Percentiles rank a stretch among this genome's conserved stretches.
phyloP scores from a whole-genome alignment of 2,329 filamentous ascomycete genomes.

The Exophiala calicioides region DNA sequence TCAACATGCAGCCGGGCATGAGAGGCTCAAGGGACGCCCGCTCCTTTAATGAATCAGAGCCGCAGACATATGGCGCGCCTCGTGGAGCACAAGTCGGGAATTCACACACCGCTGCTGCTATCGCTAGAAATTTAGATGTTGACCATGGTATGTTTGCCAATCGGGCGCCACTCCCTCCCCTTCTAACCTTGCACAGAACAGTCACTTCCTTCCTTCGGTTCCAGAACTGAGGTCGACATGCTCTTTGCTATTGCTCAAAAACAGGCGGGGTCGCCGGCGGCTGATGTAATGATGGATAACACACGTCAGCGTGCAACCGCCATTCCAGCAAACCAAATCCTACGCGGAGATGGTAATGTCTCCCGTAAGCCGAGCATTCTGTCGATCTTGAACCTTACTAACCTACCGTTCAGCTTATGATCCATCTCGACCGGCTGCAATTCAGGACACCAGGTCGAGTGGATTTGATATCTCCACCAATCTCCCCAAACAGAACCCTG shows the following conservation, averaged over 20 bases:
- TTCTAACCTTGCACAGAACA: conserved; percentile 17
- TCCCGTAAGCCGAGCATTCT: conserved; percentile 19
- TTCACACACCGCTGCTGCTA: conserved; percentile 3
- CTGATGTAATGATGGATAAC: not conserved
- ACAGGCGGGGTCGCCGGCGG: not conserved
- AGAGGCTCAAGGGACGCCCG: conserved; percentile 9
- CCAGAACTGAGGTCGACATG: conserved; percentile 23
- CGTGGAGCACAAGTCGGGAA: conserved; percentile 4
- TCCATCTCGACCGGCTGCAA: conserved; percentile 21
- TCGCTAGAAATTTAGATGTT: conserved; percentile 3
- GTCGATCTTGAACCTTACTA: not conserved
- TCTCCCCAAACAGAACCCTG: not conserved
- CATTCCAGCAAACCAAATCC: not conserved
- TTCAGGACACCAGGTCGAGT: conserved; percentile 7
- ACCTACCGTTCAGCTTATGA: conserved; percentile 21
- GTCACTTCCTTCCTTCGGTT: conserved; percentile 25
- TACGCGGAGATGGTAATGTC: conserved; percentile 12
- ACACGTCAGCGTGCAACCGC: too few species aligned
- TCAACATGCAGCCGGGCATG: conserved; percentile 1
- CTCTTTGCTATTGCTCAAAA: conserved; percentile 22
- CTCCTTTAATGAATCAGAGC: not conserved
- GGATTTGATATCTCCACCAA: conserved; percentile 4
- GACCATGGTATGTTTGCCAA: conserved; percentile 19
- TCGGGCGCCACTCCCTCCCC: not conserved
- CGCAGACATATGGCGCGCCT: conserved; percentile 11